phyloP scores from a whole-genome alignment of 352 stramenopile genomes.

The Halophytophthora batemanensis region DNA sequence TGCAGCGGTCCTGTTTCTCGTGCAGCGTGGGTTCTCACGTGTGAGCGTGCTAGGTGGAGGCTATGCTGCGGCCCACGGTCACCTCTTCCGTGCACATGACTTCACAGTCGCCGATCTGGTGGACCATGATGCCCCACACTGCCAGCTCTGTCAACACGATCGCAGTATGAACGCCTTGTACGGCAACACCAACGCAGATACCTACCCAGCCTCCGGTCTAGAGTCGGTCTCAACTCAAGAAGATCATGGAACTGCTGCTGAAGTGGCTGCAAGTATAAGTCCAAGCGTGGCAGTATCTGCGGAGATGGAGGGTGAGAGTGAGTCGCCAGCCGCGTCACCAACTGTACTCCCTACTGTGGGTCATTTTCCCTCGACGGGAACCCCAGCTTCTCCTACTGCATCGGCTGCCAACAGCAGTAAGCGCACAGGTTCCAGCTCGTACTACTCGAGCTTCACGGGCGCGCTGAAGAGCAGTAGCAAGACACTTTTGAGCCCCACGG shows the following conservation, averaged over 20 bases:
- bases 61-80: conserved; percentile 55
- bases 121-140: conserved; percentile 66
- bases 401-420: conserved; percentile 12
- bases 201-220: conserved; percentile 1
- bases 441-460: conserved; percentile 68
- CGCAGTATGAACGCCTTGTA: conserved; percentile 18
- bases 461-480: conserved; percentile 71
- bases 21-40: conserved; percentile 67
- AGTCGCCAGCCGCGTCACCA: not conserved
- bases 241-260: no score
- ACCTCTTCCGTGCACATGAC: conserved; percentile 45
- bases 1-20: conserved; percentile 64
- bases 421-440: conserved; percentile 27
- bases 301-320: no score
- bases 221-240: not conserved
- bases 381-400: conserved; percentile 18
- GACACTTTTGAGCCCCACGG: conserved; percentile 57
- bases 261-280: no score
- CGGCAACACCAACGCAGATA: not conserved
- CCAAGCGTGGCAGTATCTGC: no score
- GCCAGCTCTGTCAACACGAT: conserved; percentile 62
- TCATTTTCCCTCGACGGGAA: not conserved
- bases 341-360: not conserved
- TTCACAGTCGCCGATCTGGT: conserved; percentile 68
- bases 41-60: conserved; percentile 76